Evolutionary conservation across 768 basidiomycete species (phyloP), one percentile per base, ranked within the genome.

Genomic region (Leccinum imitatum): DNA sequence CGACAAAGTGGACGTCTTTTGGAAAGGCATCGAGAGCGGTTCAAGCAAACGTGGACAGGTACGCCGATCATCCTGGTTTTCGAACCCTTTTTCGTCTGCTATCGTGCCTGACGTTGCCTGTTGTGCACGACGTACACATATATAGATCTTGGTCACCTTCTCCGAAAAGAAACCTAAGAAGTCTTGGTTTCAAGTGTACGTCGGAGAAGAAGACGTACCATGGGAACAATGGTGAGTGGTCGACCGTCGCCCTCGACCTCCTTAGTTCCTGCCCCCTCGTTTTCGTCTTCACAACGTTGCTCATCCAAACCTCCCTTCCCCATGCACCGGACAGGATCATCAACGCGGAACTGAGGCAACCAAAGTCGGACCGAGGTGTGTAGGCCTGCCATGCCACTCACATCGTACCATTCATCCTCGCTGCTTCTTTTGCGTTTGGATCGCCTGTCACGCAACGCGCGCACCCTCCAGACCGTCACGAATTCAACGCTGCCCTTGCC

Each of bases 171-270:
- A 84, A 52, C 83, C 84, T 10, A 88, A 87, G 73, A 93, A 90
- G 73, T 82, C 84, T 15, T 92, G 91, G 91, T 90, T 91, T 65
- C 81, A 81, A 54, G 82, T 84, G 11, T 86, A 86, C 44, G 78
- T 81, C 64, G 86, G 82, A 1, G 89, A 93, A 75, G 91, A 93
- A 69, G 90, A 93, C 25, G 84, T 92, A 14, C 85, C 90, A 55
- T 93, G 91, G 91, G 92, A 93, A 70, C 86, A 90, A 73, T 93
- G 91, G 91, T 90, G 13, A 6, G 77, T 65, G 21, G 48, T 50
- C 15, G 23, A 21, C 7, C 11, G 17, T 46, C 44, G 15, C 25
- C 23, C 17, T 31, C 17, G 3, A 3, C 50, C 14, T 23, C 5
- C 50, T 37, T 14, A n/a, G 37, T 52, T 44, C 31, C 41, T 56